Evolutionary conservation across 371 early-diverging fungal genomes (phyloP).

Genomic region (Syncephalastrum sp.): DNA sequence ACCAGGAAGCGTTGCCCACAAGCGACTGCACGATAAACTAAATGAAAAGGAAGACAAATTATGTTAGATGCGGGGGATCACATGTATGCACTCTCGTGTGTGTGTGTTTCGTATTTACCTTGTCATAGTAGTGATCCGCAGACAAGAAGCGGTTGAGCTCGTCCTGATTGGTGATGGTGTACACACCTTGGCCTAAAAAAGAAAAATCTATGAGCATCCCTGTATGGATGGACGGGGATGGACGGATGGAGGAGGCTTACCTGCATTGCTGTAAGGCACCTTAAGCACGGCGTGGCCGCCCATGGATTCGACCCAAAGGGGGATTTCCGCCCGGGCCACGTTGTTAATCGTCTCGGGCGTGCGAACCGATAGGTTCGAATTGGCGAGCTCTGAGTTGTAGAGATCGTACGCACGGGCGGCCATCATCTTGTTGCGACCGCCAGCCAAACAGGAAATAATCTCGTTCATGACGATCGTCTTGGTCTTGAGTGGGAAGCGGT

Average conservation of each 20-base stretch:
- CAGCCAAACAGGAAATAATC: conserved; percentile 88
- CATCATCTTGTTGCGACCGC: conserved; percentile 96
- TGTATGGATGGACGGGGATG: neutral
- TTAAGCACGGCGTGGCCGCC: conserved; percentile 92
- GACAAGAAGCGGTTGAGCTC: conserved; percentile 81
- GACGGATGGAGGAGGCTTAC: conserved; percentile 22
- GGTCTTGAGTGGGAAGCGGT: conserved; percentile 80
- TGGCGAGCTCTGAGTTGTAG: conserved; percentile 78
- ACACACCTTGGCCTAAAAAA: conserved; percentile 81
- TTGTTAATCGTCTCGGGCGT: conserved; percentile 91
- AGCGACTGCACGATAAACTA: conserved; percentile 90
- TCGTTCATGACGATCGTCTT: conserved; percentile 88
- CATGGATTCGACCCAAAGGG: conserved; percentile 85
- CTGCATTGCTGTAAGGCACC: conserved; percentile 93
- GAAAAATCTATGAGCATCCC: neutral
- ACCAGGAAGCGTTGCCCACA: conserved; percentile 93
- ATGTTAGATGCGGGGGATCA: neutral
- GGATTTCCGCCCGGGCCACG: conserved; percentile 83
- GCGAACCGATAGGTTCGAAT: conserved; percentile 75
- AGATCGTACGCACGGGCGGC: conserved; percentile 93
- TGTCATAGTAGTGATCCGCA: conserved; percentile 86
- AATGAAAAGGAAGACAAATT: neutral
- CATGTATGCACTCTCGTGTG: neutral
- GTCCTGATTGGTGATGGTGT: conserved; percentile 82
- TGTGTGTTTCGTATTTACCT: conserved; percentile 31